Percentiles rank a stretch among this genome's conserved stretches.
These are phyloP conservation scores for Candida andamanensis DNA, from an alignment of 805 yeast species.

Conservation along the genomic window DNA sequence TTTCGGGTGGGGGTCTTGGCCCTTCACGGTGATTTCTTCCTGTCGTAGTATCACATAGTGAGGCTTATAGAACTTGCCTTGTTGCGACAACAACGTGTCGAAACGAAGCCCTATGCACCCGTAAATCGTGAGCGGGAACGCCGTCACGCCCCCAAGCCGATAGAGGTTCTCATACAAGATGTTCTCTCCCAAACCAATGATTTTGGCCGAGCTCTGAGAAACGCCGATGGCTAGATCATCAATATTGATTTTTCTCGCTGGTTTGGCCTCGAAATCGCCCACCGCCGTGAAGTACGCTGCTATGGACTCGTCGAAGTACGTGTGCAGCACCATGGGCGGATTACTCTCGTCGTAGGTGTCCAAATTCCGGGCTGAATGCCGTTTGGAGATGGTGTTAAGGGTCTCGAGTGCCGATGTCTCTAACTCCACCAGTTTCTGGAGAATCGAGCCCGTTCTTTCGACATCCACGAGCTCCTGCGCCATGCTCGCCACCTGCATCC, in stretches of 20 bases:
- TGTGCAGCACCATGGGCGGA: slow-evolving; percentile 19
- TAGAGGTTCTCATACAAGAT: slow-evolving; percentile 43
- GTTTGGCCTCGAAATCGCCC: slow-evolving; percentile 6
- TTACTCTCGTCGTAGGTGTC: slow-evolving; percentile 8
- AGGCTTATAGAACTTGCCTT: slow-evolving; percentile 29
- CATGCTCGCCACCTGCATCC: slow-evolving; percentile 14
- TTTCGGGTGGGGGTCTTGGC: background rate
- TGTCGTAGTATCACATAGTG: slow-evolving; percentile 43
- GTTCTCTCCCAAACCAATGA: slow-evolving; percentile 18
- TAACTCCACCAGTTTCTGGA: slow-evolving; percentile 8
- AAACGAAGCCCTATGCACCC: slow-evolving; percentile 45
- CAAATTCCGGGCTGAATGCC: no score
- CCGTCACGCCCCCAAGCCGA: slow-evolving; percentile 47
- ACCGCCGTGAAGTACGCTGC: slow-evolving; percentile 15
- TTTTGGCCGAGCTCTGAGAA: slow-evolving; percentile 8
- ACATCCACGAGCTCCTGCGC: slow-evolving; percentile 5
- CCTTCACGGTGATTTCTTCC: slow-evolving; percentile 2
- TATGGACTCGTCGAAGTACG: slow-evolving; percentile 27
- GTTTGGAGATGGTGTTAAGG: no score
- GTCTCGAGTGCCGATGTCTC: slow-evolving; percentile 5
- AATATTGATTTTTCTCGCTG: slow-evolving; percentile 1
- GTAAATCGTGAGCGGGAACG: slow-evolving; percentile 43
- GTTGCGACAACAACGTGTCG: slow-evolving; percentile 31
- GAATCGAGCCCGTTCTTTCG: background rate
- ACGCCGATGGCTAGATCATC: slow-evolving; percentile 3